Conservation (phyloP, 345 rosid species). For the Geranium rotundifolium region DNA sequence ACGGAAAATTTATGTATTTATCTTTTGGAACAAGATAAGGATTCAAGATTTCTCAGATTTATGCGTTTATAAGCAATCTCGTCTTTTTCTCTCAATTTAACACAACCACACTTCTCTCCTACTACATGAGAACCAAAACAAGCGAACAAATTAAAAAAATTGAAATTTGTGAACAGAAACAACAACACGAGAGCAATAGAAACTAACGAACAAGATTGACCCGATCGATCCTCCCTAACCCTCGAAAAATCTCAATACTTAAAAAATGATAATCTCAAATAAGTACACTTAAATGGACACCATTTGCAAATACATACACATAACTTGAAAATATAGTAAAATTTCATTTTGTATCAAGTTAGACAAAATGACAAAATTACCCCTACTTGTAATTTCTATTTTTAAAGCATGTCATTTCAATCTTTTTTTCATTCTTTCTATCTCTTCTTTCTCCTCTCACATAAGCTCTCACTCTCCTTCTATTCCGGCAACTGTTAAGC, state of each 20-base stretch:
- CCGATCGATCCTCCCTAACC: background rate
- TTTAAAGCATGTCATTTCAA: too few species aligned
- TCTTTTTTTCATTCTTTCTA: too few species aligned
- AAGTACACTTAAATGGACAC: too few species aligned
- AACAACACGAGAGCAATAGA: background rate
- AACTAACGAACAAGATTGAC: background rate
- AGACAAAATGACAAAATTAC: too few species aligned
- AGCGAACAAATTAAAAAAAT: background rate
- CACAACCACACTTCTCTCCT: slow-evolving; percentile 11
- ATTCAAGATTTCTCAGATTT: slow-evolving; percentile 24
- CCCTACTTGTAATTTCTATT: too few species aligned
- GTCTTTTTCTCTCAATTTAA: slow-evolving; percentile 8
- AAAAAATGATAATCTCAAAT: too few species aligned
- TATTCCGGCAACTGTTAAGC: too few species aligned
- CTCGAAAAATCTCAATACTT: background rate
- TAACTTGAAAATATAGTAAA: too few species aligned
- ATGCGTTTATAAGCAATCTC: slow-evolving; percentile 15
- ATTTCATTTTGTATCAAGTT: too few species aligned
- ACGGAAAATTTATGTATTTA: background rate
- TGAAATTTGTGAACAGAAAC: background rate
- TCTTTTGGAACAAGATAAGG: background rate
- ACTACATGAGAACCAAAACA: background rate
- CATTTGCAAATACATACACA: too few species aligned
- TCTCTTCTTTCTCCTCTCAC: too few species aligned
- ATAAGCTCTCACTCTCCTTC: too few species aligned